Evolutionary conservation across 2,329 filamentous ascomycete species (phyloP).

Genomic region (Aspergillus alliaceus): DNA sequence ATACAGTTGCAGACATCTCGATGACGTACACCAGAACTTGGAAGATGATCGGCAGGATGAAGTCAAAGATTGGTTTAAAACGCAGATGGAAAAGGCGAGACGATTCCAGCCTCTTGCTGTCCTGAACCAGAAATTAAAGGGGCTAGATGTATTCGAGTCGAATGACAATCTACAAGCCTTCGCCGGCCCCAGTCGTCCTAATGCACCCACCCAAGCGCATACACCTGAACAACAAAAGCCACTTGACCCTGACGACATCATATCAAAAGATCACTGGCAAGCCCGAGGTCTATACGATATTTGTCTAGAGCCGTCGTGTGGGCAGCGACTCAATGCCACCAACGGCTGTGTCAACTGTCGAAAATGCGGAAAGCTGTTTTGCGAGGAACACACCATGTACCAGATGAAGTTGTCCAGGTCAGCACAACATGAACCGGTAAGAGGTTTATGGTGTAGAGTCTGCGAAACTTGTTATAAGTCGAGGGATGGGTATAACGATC

Average conservation of each 20-base stretch:
- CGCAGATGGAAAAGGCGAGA: constrained; percentile 89
- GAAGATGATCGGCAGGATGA: constrained; percentile 88
- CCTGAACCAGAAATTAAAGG: constrained; percentile 90
- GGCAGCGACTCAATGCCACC: constrained; percentile 72
- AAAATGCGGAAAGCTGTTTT: constrained; percentile 89
- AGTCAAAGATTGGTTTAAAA: constrained; percentile 95
- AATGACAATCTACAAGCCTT: constrained; percentile 65
- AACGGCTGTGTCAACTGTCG: constrained; percentile 90
- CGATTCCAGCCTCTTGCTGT: constrained; percentile 88
- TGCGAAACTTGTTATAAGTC: constrained; percentile 99
- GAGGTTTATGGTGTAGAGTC: constrained; percentile 90
- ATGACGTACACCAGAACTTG: constrained; percentile 86
- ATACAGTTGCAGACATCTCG: constrained; percentile 62
- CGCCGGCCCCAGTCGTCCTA: constrained; percentile 35
- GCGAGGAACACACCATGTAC: constrained; percentile 98
- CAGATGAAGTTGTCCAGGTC: constrained; percentile 95
- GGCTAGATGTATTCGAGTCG: constrained; percentile 89
- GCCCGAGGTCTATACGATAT: constrained; percentile 68
- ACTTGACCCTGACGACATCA: constrained; percentile 82
- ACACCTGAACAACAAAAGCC: constrained; percentile 39
- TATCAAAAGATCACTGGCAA: constrained; percentile 90
- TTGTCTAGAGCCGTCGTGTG: constrained; percentile 86
- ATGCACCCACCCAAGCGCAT: constrained; percentile 22
- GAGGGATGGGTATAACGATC: constrained; percentile 91
- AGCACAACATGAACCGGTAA: constrained; percentile 82